Evolutionary conservation across 257 asterid species (phyloP).

Genomic region (Solanum pinnatisectum): DNA sequence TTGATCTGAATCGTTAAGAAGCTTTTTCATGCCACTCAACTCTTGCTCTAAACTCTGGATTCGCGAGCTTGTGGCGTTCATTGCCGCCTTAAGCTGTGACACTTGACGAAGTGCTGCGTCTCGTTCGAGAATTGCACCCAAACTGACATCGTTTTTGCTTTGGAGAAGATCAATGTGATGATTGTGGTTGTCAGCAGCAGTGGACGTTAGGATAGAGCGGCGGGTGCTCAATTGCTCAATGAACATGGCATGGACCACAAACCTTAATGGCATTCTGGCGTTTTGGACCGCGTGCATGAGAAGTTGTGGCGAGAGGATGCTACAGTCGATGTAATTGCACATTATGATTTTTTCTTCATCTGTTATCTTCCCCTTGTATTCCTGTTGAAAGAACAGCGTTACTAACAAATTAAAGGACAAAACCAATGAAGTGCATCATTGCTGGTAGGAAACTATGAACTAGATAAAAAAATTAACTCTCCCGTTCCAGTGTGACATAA

Average conservation of each 20-base stretch:
- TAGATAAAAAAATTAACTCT: background rate
- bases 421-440: background rate
- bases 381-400: slow-evolving; percentile 25
- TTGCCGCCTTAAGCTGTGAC: slow-evolving; percentile 49
- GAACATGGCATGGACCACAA: slow-evolving; percentile 94
- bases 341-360: slow-evolving; percentile 56
- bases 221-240: slow-evolving; percentile 82
- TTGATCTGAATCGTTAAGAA: slow-evolving; percentile 28
- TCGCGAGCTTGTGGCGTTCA: slow-evolving; percentile 55
- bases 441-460: background rate
- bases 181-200: slow-evolving; percentile 14
- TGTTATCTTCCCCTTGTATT: slow-evolving; percentile 15
- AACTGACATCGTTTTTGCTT: slow-evolving; percentile 23
- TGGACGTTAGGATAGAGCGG: slow-evolving; percentile 48
- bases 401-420: background rate
- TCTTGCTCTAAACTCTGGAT: slow-evolving; percentile 56
- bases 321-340: slow-evolving; percentile 79
- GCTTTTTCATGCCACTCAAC: slow-evolving; percentile 43
- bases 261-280: slow-evolving; percentile 71
- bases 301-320: slow-evolving; percentile 40
- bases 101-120: slow-evolving; percentile 68
- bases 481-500: background rate
- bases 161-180: background rate
- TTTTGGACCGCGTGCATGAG: slow-evolving; percentile 89
- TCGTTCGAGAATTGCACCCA: slow-evolving; percentile 57